Evolutionary conservation across 441 rosid genomes (phyloP), one percentile per base, ranked within the genome.

Genomic region (Adansonia rubrostipa): DNA sequence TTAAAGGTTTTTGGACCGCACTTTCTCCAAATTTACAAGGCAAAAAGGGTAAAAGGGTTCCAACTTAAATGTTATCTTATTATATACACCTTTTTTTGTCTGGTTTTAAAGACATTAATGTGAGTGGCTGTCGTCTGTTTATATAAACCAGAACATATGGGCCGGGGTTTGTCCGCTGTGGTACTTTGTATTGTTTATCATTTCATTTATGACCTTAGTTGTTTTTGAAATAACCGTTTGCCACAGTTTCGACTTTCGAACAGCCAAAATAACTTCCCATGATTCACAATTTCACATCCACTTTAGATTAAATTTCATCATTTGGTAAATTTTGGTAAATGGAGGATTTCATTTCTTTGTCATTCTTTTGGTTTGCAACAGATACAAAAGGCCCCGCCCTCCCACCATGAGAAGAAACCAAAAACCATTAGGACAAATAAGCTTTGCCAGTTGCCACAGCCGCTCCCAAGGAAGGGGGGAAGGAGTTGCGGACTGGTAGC

Each of bases 111-210:
- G 66, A 78, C 40, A 36, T 36, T 4, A 36, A 36, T 36, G 40
- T 36, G 40, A 36, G 40, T 36, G 40, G 5, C 40, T 36, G 40
- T 36, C 40, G 40, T 36, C 40, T 36, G 40, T 36, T 36, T 4
- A 36, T 36, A 36, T 36, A 4, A 36, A 63, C 85, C 84, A 74
- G 58, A 74, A 36, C 73, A 71, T 28, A 58, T 75, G 82, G 80
- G 83, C 80, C 83, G 74, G 83, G 62, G 80, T 81, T 85, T 82
- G 88, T 87, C 88, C 56, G 33, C 75, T 77, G 56, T 51, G 56
- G n/a, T 20, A 45, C 10, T 8, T 8, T 8, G 0, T 42, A 75
- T 76, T 83, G 4, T 45, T 78, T 79, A 19, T 80, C 68, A 7
- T 58, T 58, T 9, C 4, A 19, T 58, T 0, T 19, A 1, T 1